Evolutionary conservation across 2,329 filamentous ascomycete genomes (phyloP), one percentile per base, ranked within the genome.

Genomic region (Xylaria polymorpha): DNA sequence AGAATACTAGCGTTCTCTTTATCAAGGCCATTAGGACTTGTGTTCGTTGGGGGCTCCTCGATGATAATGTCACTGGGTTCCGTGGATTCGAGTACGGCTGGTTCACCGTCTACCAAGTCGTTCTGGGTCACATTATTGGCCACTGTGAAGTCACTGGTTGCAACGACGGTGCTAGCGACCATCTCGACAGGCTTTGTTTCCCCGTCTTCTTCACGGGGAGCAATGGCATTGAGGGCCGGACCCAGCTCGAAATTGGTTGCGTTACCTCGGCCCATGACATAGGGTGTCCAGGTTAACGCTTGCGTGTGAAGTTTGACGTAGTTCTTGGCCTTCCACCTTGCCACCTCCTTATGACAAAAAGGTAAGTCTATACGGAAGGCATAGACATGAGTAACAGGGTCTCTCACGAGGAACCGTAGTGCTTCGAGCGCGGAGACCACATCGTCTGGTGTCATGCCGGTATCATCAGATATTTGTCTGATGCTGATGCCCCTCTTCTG

Each of bases 391-490:
- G 95, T 97, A 64, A 93, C 86, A 1, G 95, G 94, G 79, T 99
- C 96, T 67, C 94, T 89, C 18, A 98, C 93, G 29, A 99, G 87
- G 64, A 94, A 95, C 50, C 95, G 91, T 12, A 99, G 83, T 0
- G 93, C 94, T 81, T 99, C 96, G 2, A 99, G 85, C 0, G 93
- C 95, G 14, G 96, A 97, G 14, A 99, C 92, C 68, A 98, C 94
- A 80, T 99, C 96, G 80, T 99, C 96, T 0, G 95, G 88, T 0
- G 96, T 98, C 89, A 99, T 94, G 12, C 96, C 96, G 0, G 95
- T 98, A 68, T 94, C 91, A 73, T 95, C 91, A 0, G 95, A 97
- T 71, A 97, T 93, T 37, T 88, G 84, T 71, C 86, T 86, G 74
- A 91, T 85, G 71, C 88, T 91, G 20, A 91, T 80, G 1, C 87